These are phyloP conservation scores for Ceriops decandra DNA, from an alignment of 345 rosid species.

Conservation along the genomic window DNA sequence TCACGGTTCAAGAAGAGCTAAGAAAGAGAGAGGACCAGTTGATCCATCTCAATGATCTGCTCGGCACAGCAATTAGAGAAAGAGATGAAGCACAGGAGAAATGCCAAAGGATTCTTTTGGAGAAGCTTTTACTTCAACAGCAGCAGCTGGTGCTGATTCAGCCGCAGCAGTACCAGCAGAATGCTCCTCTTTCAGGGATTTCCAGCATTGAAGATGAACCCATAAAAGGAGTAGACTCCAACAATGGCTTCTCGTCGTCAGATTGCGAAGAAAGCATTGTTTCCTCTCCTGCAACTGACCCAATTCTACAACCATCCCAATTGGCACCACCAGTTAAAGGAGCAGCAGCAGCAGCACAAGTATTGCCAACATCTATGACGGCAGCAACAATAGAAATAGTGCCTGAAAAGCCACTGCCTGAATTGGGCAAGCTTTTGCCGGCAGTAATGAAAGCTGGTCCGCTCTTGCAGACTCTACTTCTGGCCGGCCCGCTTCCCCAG, in stretches of 20 bases:
- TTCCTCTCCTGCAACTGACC: slow-evolving; percentile 59
- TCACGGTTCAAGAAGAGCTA: slow-evolving; percentile 70
- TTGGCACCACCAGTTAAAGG: not conserved
- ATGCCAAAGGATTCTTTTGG: slow-evolving; percentile 52
- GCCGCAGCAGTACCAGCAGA: slow-evolving; percentile 26
- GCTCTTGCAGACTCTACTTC: slow-evolving; percentile 76
- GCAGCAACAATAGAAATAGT: slow-evolving; percentile 36
- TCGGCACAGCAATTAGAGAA: slow-evolving; percentile 51
- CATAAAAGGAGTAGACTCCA: slow-evolving; percentile 52
- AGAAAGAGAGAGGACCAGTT: slow-evolving; percentile 64
- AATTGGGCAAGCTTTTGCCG: slow-evolving; percentile 90
- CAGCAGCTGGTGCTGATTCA: slow-evolving; percentile 27
- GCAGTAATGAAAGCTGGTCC: slow-evolving; percentile 98
- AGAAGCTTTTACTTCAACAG: slow-evolving; percentile 50
- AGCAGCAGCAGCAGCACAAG: slow-evolving; percentile 1
- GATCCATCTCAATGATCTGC: slow-evolving; percentile 46
- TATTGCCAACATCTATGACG: slow-evolving; percentile 23
- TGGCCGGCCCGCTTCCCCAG: slow-evolving; percentile 94
- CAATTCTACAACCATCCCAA: slow-evolving; percentile 27
- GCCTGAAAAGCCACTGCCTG: slow-evolving; percentile 74
- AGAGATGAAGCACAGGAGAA: slow-evolving; percentile 69
- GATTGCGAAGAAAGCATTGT: slow-evolving; percentile 91
- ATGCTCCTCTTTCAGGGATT: slow-evolving; percentile 68
- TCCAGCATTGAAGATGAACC: slow-evolving; percentile 91
- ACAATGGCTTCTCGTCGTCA: slow-evolving; percentile 75